phyloP scores from a whole-genome alignment of 257 asterid genomes.

The Apocynum venetum region DNA sequence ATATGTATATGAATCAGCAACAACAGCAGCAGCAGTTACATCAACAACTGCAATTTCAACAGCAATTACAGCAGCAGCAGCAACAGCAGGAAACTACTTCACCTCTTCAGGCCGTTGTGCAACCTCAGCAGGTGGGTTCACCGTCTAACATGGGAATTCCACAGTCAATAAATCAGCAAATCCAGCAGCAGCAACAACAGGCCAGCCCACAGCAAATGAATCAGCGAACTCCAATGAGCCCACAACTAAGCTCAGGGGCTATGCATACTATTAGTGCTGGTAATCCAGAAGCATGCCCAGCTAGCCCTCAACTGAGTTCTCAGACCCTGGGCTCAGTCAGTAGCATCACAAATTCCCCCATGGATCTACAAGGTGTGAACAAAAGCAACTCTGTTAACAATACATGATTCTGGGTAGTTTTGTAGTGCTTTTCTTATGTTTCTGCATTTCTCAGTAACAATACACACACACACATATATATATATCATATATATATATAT shows the following conservation, averaged over 20 bases:
- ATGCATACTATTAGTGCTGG: conserved; percentile 56
- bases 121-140: conserved; percentile 81
- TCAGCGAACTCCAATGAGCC: conserved; percentile 94
- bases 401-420: conserved; percentile 4
- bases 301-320: conserved; percentile 94
- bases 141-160: conserved; percentile 69
- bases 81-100: conserved; percentile 57
- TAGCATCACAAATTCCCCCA: conserved; percentile 74
- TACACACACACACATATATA: not conserved
- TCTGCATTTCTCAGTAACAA: not conserved
- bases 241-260: conserved; percentile 91
- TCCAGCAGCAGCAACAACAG: conserved; percentile 42
- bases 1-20: conserved; percentile 51
- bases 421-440: not conserved
- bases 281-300: conserved; percentile 81
- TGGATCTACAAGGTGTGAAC: conserved; percentile 88
- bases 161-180: conserved; percentile 55
- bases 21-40: conserved; percentile 36
- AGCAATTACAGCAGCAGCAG: conserved; percentile 30
- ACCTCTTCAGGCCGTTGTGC: conserved; percentile 62
- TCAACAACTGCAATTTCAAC: conserved; percentile 33
- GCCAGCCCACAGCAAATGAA: conserved; percentile 88
- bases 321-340: conserved; percentile 89
- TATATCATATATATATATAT: too few relatives aligned
- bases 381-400: conserved; percentile 62